Percentiles rank a stretch among this genome's conserved stretches.
These are phyloP conservation scores for Protomyces inundatus DNA, from an alignment of 1,139 yeast species.

Conservation along the genomic window DNA sequence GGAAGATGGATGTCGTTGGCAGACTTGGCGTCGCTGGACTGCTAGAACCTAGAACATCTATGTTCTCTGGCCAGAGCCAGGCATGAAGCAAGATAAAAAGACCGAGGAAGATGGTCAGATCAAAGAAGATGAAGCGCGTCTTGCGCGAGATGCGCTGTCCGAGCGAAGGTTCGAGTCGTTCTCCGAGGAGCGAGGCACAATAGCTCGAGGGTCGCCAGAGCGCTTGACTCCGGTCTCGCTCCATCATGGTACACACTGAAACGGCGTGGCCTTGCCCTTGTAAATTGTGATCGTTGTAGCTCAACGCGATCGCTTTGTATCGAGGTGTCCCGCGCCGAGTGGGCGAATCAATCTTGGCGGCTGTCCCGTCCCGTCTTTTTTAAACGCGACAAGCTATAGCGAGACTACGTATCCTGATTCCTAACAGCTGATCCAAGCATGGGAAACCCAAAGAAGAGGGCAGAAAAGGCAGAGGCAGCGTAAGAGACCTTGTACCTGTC, in stretches of 20 bases:
- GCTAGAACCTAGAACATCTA: neutral
- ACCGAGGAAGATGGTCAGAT: neutral
- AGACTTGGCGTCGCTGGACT: neutral
- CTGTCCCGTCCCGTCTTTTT: too few relatives aligned
- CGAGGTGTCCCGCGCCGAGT: too few relatives aligned
- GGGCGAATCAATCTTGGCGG: too few relatives aligned
- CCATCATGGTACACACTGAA: neutral
- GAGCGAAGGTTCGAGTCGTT: neutral
- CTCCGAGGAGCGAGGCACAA: neutral
- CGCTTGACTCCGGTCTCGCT: neutral
- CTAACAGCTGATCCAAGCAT: neutral
- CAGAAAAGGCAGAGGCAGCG: slow-evolving; percentile 28
- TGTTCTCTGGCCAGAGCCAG: neutral
- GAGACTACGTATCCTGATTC: too few relatives aligned
- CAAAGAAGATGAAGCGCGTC: neutral
- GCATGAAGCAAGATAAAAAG: neutral
- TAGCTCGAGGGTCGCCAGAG: neutral
- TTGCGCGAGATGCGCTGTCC: neutral
- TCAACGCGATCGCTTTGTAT: too few relatives aligned
- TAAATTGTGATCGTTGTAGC: too few relatives aligned
- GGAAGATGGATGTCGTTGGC: neutral
- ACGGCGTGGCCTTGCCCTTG: too few relatives aligned
- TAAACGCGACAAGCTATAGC: too few relatives aligned
- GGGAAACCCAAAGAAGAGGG: slow-evolving; percentile 27
- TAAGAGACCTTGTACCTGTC: neutral